Evolutionary conservation across 257 asterid species (phyloP).

Genomic region (Schizonepeta tenuifolia): DNA sequence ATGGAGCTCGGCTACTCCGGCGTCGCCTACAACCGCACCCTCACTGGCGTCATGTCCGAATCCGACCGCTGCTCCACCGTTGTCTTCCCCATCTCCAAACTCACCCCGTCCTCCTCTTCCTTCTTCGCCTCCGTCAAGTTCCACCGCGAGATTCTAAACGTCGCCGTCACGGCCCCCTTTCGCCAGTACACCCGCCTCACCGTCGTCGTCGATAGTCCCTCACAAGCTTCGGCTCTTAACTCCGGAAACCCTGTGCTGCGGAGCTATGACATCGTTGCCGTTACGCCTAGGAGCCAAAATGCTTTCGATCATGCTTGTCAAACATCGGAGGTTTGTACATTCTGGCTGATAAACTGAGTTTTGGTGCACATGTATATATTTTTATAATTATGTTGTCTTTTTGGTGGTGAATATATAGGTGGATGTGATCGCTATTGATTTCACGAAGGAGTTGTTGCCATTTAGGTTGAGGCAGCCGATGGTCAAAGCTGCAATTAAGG

Average conservation of each 20-base stretch:
- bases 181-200: conserved; percentile 89
- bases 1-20: conserved; percentile 90
- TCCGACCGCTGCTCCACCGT: conserved; percentile 70
- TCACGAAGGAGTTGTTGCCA: conserved; percentile 68
- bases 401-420: conserved; percentile 52
- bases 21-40: conserved; percentile 74
- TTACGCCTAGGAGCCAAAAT: conserved; percentile 70
- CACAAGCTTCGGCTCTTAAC: conserved; percentile 72
- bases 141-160: conserved; percentile 65
- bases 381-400: neutral
- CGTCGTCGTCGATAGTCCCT: conserved; percentile 58
- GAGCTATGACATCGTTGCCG: conserved; percentile 78
- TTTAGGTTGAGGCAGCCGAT: conserved; percentile 79
- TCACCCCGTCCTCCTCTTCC: conserved; percentile 50
- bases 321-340: conserved; percentile 64
- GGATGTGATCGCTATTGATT: conserved; percentile 85
- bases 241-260: conserved; percentile 69
- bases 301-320: conserved; percentile 83
- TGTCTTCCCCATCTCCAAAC: conserved; percentile 66
- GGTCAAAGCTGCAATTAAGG: conserved; percentile 90
- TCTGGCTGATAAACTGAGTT: neutral
- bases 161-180: conserved; percentile 64
- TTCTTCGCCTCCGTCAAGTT: conserved; percentile 62
- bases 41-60: conserved; percentile 89
- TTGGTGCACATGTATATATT: neutral